Conservation (phyloP, 164 flowering plant species). For the Vitis labrusca region DNA sequence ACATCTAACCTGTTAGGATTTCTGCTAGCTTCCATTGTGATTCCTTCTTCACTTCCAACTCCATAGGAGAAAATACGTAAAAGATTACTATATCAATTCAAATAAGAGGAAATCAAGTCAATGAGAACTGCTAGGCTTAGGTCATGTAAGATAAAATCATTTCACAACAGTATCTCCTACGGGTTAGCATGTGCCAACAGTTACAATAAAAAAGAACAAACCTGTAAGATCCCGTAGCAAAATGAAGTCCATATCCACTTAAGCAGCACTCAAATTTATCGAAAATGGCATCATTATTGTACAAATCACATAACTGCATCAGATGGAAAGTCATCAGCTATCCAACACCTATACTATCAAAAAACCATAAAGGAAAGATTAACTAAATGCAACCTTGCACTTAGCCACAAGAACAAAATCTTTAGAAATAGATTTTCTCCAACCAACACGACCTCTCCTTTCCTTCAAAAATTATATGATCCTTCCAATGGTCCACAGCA, state of each 20-base stretch:
- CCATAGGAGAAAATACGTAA: slow-evolving; percentile 54
- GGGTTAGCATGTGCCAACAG: background rate
- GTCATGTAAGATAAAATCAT: background rate
- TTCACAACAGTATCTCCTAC: background rate
- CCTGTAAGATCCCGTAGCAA: slow-evolving; percentile 85
- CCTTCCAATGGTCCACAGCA: no score
- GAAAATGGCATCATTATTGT: slow-evolving; percentile 67
- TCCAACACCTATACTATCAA: no score
- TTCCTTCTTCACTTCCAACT: slow-evolving; percentile 48
- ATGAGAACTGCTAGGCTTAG: background rate
- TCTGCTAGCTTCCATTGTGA: slow-evolving; percentile 59
- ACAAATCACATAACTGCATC: slow-evolving; percentile 62
- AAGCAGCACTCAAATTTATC: slow-evolving; percentile 79
- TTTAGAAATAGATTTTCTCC: no score
- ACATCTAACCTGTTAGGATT: slow-evolving; percentile 48
- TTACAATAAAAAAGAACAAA: slow-evolving; percentile 17
- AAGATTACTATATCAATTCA: slow-evolving; percentile 41
- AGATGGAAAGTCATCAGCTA: slow-evolving; percentile 16
- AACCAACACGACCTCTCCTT: no score
- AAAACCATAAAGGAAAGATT: no score
- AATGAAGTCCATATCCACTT: slow-evolving; percentile 57
- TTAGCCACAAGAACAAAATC: no score
- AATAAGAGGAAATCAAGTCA: slow-evolving; percentile 15
- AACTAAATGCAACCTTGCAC: no score
- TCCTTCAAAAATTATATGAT: no score